Evolutionary conservation across 106 monocot species (phyloP), one percentile per base, ranked within the genome.

Genomic region (Gastrodia elata): DNA sequence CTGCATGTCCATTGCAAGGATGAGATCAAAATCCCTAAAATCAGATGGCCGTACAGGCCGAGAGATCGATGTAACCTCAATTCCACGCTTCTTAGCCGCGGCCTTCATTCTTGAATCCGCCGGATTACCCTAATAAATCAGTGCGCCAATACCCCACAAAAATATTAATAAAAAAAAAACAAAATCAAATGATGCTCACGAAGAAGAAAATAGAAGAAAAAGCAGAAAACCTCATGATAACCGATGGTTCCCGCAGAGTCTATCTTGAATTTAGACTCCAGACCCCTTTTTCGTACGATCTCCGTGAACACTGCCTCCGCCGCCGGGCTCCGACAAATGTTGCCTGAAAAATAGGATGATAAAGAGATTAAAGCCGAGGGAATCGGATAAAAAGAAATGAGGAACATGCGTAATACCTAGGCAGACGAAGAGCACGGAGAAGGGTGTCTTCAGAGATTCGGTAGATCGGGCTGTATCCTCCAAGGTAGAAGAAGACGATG

Each of bases 191-290:
- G 5, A 57, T 24, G 9, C 32, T 6, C 20, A 1, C 10, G 10
- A 32, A 40, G 20, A 15, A 38, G 39, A 35, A 24, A n/a, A 15
- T 5, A n/a, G n/a, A 14, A 33, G 38, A 38, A 25, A 52, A 18
- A 52, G 28, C 72, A 48, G 20, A 33, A 37, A 67, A 92, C 95
- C 86, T 97, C 90, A 74, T 97, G 96, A 73, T 92, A 90, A 0
- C 88, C 90, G 52, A 92, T 97, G 8, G 96, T 97, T 56, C 92
- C 96, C 33, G 92, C 92, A n/a, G 96, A 97, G 44, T 97, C 96
- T 75, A 97, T 97, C 49, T 18, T 71, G 79, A 97, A 97, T 18
- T 76, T 70, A 64, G 86, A 77, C 3, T 89, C 86, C 30, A 88
- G 25, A 5, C 90, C 96, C 57, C 84, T 80, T 79, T 83, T 84